Base-by-base conservation (phyloP, 139 green algal species). In the Asterochloris erici region DNA sequence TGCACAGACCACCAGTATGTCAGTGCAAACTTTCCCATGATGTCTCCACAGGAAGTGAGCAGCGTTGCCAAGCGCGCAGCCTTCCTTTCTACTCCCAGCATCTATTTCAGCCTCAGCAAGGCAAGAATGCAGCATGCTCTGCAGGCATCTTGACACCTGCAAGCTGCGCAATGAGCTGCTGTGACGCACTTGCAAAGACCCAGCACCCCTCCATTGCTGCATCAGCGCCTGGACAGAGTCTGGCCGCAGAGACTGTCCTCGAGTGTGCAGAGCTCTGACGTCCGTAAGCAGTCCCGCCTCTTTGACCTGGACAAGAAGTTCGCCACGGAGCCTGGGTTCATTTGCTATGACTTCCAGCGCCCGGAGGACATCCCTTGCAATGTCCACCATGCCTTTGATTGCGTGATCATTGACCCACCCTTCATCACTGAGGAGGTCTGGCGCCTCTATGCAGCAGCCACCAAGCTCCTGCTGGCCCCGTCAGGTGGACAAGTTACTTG, bases 361-460 rank as follows among this genome's bases (percentile, higher is more conserved):
- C 91, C 91, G 14, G 86, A 91, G 26, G 83, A 81, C 15, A 73
- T 94, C 0, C 90, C 91, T 6, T 29, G 38, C 0, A 68, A 89
- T 17, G 77, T 94, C 79, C 89, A 87, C n/a, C 60, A 83, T 47
- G 79, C 82, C 0, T 96, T 96, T 81, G 92, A 96, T 84, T 88
- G 80, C 26, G 86, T 94, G 0, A 86, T 94, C 29, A 94, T 92
- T 63, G 89, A 91, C 86, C 87, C 87, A 38, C 92, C 92, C 11
- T 96, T 96, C 86, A 94, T 96, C 85, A 95, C 90, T 15, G 26
- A 84, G 61, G 91, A 94, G 69, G 90, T 94, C 24, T 96, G 92
- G 92, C 79, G 85, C 29, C 88, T 91, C 74, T 96, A 96, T 63
- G 85, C 89, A 29, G 74, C 82, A 28, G 84, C 92, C 11, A 83